These are phyloP conservation scores for Penicillium macrosclerotiorum DNA, from an alignment of 495 filamentous ascomycete genomes.

Conservation along the genomic window DNA sequence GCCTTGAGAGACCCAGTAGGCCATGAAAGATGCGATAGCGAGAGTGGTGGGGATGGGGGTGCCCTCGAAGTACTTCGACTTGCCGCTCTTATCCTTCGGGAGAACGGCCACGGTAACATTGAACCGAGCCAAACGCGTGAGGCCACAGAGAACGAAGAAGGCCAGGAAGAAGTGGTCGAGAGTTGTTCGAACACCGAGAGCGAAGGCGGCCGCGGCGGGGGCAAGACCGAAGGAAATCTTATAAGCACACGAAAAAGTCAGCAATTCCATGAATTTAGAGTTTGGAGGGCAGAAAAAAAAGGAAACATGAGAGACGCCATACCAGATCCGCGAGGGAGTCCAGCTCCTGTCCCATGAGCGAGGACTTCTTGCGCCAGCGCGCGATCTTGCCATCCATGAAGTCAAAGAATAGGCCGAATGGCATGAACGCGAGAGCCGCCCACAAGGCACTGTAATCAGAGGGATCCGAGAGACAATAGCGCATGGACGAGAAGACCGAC, in stretches of 20 bases:
- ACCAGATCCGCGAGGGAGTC: slow-evolving; percentile 97
- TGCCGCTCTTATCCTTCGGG: slow-evolving; percentile 87
- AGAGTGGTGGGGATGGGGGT: slow-evolving; percentile 92
- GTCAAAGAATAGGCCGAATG: slow-evolving; percentile 95
- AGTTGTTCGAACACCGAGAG: slow-evolving; percentile 82
- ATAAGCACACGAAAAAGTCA: neutral
- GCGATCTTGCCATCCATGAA: slow-evolving; percentile 98
- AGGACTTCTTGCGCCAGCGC: slow-evolving; percentile 91
- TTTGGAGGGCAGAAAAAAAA: too few relatives aligned
- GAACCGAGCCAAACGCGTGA: slow-evolving; percentile 92
- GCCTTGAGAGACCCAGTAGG: slow-evolving; percentile 77
- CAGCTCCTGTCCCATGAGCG: slow-evolving; percentile 95
- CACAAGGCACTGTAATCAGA: slow-evolving; percentile 65
- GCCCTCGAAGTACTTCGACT: slow-evolving; percentile 93
- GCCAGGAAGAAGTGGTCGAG: slow-evolving; percentile 81
- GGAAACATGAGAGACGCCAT: slow-evolving; percentile 22
- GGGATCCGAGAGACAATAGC: slow-evolving; percentile 81
- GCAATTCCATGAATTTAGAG: too few relatives aligned
- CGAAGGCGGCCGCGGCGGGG: slow-evolving; percentile 83
- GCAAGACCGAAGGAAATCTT: slow-evolving; percentile 95
- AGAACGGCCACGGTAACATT: slow-evolving; percentile 88
- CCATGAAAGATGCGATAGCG: slow-evolving; percentile 78
- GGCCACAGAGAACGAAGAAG: slow-evolving; percentile 91
- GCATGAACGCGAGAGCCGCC: slow-evolving; percentile 82
- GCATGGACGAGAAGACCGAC: slow-evolving; percentile 94